Conservation (phyloP, 108 stramenopile species). For the Nitzschia inconspicua region DNA sequence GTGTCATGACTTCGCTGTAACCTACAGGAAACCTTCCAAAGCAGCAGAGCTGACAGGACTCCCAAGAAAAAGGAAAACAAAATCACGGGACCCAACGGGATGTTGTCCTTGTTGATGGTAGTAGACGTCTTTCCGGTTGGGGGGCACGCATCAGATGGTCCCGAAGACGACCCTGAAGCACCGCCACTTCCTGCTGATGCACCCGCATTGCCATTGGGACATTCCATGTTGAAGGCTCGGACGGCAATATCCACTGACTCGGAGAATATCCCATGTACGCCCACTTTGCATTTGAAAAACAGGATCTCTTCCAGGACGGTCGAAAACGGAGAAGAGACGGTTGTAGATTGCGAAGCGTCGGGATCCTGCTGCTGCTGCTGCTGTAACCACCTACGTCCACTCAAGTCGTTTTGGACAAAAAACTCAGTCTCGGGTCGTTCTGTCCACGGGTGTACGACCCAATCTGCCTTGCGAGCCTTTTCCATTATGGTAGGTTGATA, state of each 20-base stretch:
- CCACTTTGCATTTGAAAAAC: constrained; percentile 7
- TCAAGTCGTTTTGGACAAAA: background rate
- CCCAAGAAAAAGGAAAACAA: constrained; percentile 23
- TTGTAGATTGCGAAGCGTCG: too few relatives aligned
- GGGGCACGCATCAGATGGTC: too few relatives aligned
- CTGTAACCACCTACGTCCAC: too few relatives aligned
- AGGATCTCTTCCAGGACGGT: background rate
- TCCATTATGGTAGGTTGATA: constrained; percentile 8
- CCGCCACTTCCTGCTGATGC: background rate
- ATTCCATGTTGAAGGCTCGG: constrained; percentile 45
- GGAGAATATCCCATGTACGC: constrained; percentile 6
- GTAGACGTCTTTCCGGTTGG: constrained; percentile 20
- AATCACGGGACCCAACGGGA: constrained; percentile 75
- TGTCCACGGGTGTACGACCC: constrained; percentile 10
- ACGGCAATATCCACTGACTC: constrained; percentile 12
- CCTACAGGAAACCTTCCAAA: too few relatives aligned
- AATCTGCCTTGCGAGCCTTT: constrained; percentile 1
- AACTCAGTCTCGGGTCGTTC: constrained; percentile 7
- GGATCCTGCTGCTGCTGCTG: too few relatives aligned
- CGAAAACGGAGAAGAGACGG: background rate
- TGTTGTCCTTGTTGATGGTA: constrained; percentile 52
- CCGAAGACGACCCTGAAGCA: background rate
- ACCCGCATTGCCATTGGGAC: constrained; percentile 54
- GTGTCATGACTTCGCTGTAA: too few relatives aligned
- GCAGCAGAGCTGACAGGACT: constrained; percentile 30